Evolutionary conservation across 345 rosid genomes (phyloP), one percentile per base, ranked within the genome.

Genomic region (Isatis tinctoria): DNA sequence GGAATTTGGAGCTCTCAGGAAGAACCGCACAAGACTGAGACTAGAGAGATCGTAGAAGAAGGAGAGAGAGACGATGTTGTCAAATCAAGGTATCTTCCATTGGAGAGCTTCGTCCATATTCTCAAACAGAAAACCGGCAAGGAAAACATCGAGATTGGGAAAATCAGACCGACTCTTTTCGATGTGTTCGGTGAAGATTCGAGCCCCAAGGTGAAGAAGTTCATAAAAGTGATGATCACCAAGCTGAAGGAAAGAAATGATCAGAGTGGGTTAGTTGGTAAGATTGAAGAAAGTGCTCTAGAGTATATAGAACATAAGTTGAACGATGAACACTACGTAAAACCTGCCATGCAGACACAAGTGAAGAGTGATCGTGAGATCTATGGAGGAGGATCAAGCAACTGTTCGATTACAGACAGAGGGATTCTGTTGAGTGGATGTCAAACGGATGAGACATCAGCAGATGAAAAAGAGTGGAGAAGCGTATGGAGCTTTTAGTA

Each of bases 401-500:
- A 73, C 61, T 85, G 85, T 12, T 53, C 82, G 6, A 80, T 91
- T 44, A 84, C 93, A 0, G 93, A 85, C 48, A 80, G 83, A 1
- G 97, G 96, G 39, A 82, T 94, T 74, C 80, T 94, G 79, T 76
- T 91, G 47, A 94, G 98, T 22, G 97, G 98, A 35, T 94, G 97
- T 72, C 98, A 94, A 79, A 86, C 89, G 10, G 79, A 91, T 74
- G 92, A 94, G 80, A 90, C 97, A 53, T 94, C 99, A 24, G 99
- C 99, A 0, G 99, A 94, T 96, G 10, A 87, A 82, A 51, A 77
- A 83, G n/a, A 22, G 90, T 17, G 67, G 72, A 3, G 79, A 73
- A 78, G 89, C 97, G 22, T 88, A 90, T 67, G 99, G 99, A 57
- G 99, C 97, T 39, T 85, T 90, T 18, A 94, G 86, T 83, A 91